A percentile compares a stretch with the other conserved stretches of the same genome.
These are phyloP conservation scores for Gnetum montanum DNA, from an alignment of 75 land plant species.

Conservation along the genomic window DNA sequence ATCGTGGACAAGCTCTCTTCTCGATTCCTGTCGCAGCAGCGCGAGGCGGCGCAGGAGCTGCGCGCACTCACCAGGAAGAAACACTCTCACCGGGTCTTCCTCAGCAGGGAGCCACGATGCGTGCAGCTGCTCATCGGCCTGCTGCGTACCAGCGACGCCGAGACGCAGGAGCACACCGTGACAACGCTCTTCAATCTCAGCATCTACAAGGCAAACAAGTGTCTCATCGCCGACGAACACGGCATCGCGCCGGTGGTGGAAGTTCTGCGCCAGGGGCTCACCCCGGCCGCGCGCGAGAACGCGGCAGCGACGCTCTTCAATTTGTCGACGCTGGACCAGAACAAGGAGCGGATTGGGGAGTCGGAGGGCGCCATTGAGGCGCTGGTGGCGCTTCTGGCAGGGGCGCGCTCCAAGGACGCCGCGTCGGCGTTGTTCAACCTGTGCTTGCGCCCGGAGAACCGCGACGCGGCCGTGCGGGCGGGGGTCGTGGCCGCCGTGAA, in stretches of 20 bases:
- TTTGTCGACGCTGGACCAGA: constrained; percentile 65
- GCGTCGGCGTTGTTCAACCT: constrained; percentile 78
- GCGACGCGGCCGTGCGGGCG: constrained; percentile 54
- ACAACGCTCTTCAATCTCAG: constrained; percentile 69
- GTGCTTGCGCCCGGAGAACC: constrained; percentile 69
- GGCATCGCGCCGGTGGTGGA: constrained; percentile 59
- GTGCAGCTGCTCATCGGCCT: constrained; percentile 36
- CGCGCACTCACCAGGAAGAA: constrained; percentile 54
- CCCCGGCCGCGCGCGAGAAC: constrained; percentile 54
- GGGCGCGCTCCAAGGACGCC: constrained; percentile 65
- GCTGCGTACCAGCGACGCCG: constrained; percentile 20
- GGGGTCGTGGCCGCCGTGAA: constrained; percentile 49
- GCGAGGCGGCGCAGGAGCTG: constrained; percentile 59
- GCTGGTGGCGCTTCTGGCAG: constrained; percentile 44
- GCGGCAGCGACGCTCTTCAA: constrained; percentile 86
- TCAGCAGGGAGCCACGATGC: constrained; percentile 56
- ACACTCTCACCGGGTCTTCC: constrained; percentile 50
- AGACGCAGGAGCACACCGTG: constrained; percentile 62
- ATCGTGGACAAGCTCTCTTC: constrained; percentile 51
- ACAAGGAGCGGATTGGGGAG: constrained; percentile 61
- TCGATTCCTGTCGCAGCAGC: constrained; percentile 21
- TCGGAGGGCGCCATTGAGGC: constrained; percentile 58
- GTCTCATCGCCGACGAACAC: constrained; percentile 41
- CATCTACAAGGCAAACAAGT: constrained; percentile 73
- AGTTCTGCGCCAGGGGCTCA: constrained; percentile 43